Conservation (phyloP, 75 land plant genomes). For the Picea sitchensis region DNA sequence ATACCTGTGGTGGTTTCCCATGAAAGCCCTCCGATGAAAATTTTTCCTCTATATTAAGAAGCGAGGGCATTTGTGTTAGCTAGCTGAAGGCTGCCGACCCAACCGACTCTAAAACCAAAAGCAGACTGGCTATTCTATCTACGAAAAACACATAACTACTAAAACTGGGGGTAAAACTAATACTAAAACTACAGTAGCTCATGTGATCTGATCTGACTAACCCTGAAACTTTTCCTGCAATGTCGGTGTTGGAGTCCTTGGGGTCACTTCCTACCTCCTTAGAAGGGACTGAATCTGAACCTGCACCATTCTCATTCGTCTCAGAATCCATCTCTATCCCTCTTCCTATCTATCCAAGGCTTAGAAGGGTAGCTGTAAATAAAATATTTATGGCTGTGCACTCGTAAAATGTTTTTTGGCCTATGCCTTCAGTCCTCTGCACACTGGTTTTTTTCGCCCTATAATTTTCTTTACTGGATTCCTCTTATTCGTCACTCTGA, state of each 20-base stretch:
- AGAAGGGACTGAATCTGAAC: too few relatives aligned
- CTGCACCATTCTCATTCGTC: too few relatives aligned
- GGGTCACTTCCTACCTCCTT: constrained; percentile 21
- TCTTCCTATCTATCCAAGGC: too few relatives aligned
- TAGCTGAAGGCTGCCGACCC: constrained; percentile 12
- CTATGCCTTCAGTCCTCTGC: too few relatives aligned
- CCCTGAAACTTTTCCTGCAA: constrained; percentile 26
- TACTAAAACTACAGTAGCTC: constrained; percentile 7
- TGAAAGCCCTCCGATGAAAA: constrained; percentile 36
- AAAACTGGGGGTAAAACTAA: constrained; percentile 7
- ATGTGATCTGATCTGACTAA: constrained; percentile 23
- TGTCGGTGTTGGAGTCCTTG: constrained; percentile 16
- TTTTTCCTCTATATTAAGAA: constrained; percentile 27
- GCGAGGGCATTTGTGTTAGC: constrained; percentile 25
- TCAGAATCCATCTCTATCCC: too few relatives aligned
- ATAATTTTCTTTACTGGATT: too few relatives aligned
- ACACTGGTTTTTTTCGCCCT: too few relatives aligned
- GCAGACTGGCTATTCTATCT: constrained; percentile 15
- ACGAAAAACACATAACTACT: constrained; percentile 5
- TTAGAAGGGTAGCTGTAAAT: too few relatives aligned
- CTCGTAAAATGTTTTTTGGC: too few relatives aligned
- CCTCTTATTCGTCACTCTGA: too few relatives aligned
- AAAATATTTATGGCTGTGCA: too few relatives aligned
- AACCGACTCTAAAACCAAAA: constrained; percentile 9
- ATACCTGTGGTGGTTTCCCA: constrained; percentile 36